Evolutionary conservation across 768 basidiomycete species (phyloP).

Genomic region (Xerocomellus chrysenteron): DNA sequence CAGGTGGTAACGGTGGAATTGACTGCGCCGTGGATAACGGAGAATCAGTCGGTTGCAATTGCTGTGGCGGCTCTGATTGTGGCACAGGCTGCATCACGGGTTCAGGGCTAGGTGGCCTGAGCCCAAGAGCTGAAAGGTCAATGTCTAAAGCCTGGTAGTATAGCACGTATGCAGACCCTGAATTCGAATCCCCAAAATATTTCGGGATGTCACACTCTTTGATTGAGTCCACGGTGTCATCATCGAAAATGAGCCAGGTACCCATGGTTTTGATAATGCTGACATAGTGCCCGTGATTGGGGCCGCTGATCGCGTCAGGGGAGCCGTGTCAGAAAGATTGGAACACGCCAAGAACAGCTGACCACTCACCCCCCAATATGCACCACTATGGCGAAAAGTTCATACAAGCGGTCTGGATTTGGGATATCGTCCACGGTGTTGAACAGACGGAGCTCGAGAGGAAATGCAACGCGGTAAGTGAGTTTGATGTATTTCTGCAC

Average conservation of each 20-base stretch:
- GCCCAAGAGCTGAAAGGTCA: slow-evolving; percentile 67
- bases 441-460: slow-evolving; percentile 90
- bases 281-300: slow-evolving; percentile 98
- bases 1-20: slow-evolving; percentile 37
- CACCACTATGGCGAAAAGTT: slow-evolving; percentile 96
- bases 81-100: slow-evolving; percentile 16
- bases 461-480: slow-evolving; percentile 95
- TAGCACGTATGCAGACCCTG: slow-evolving; percentile 92
- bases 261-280: slow-evolving; percentile 87
- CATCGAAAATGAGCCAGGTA: slow-evolving; percentile 92
- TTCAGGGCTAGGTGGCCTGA: slow-evolving; percentile 41
- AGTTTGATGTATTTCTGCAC: slow-evolving; percentile 90
- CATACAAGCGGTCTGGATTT: slow-evolving; percentile 90
- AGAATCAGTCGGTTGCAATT: slow-evolving; percentile 23
- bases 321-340: slow-evolving; percentile 9
- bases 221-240: slow-evolving; percentile 87
- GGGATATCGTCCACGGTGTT: slow-evolving; percentile 94
- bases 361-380: slow-evolving; percentile 94
- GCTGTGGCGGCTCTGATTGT: slow-evolving; percentile 12
- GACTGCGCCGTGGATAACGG: slow-evolving; percentile 22
- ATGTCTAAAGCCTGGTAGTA: slow-evolving; percentile 96
- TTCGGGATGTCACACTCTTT: slow-evolving; percentile 87
- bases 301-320: slow-evolving; percentile 58
- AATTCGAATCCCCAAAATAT: slow-evolving; percentile 90
- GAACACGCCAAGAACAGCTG: slow-evolving; percentile 9